Base-by-base conservation (phyloP, 1,284 basidiomycete genomes). In the Pseudozyma sp. region DNA sequence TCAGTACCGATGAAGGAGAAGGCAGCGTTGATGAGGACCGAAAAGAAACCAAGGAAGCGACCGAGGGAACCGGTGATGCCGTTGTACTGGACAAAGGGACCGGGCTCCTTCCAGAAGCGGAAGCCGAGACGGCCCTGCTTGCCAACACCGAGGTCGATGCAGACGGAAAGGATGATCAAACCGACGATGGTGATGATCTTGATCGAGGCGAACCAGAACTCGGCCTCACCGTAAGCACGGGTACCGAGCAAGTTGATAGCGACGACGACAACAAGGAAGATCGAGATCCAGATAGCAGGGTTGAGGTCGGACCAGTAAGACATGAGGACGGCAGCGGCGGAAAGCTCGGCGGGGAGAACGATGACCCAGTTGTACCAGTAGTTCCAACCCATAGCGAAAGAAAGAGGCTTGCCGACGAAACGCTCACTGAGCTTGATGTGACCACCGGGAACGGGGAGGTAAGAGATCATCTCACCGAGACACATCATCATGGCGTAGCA, bases 1-100 rank as follows among this genome's bases (percentile, higher is more conserved):
- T 95, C 94, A 10, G 93, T 93, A 52, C 49, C 90, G 90, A 53
- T 92, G 87, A 91, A 94, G 12, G 91, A 92, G 87, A 95, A 95
- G 1, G 92, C 92, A 10, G 93, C 92, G 50, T 86, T 81, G 31
- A 86, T 82, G 38, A 85, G 79, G 2, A 85, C 78, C 5, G 58
- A 64, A 59, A 80, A 83, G 70, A 85, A 86, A 13, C 84, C 86
- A 18, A 86, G 72, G 79, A 86, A 86, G 47, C 49, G 71, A 12
- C 86, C 83, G 1, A 86, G 86, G 2, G 87, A 62, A 0, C 92
- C 92, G 1, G 79, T 58, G 51, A 87, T 87, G 53, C 79, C 85
- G 61, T 71, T 43, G 71, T 78, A 76, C 67, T 78, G 75, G 47
- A 59, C 38, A 44, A 81, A 74, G 13, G 87, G 87, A 47, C 87